Evolutionary conservation across 2,329 filamentous ascomycete species (phyloP), one percentile per base, ranked within the genome.

Genomic region (Leptographium radiaticola): DNA sequence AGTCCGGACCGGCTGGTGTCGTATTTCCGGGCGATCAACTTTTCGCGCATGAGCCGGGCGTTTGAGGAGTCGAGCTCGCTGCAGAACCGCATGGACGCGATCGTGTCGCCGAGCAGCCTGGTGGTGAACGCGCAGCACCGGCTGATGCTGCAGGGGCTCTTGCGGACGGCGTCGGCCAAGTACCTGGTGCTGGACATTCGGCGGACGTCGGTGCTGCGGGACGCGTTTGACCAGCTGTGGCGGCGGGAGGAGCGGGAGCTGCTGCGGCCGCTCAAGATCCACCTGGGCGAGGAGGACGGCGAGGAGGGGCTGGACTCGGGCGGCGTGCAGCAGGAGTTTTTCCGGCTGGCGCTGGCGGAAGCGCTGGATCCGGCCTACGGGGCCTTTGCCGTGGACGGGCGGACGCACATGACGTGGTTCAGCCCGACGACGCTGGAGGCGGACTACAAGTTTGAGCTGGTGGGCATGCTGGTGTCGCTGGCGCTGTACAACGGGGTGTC

Each of bases 271-370:
- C 70, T 98, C 38, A 95, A 95, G 62, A 84, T 98, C 10, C 84
- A 88, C 51, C 79, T 97, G 55, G 89, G 89, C 4, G 85, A 89
- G 64, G 83, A 88, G 38, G 75, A 76, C 52, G 88, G 89, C 34
- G 93, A 97, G 66, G 84, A 94, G 65, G 93, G 93, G 0, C 81
- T 94, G 38, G 93, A 98, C 66, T 89, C 91, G 49, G 93, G 93
- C 45, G 93, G 93, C 58, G 90, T 98, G 1, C 91, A 96, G 62
- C 90, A 95, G 65, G 93, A 98, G 59, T 97, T 95, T 65, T 97
- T 98, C 70, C 82, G 89, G 16, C 70, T 96, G 33, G 82, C 87
- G 18, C 83, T 96, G 60, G 80, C 81, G 1, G 84, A 95, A 63
- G 87, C 86, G 4, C 76, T 97, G 47, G 76, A 88, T 61, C 85